Base-by-base conservation (phyloP, 164 flowering plant genomes). In the Akebia trifoliata region DNA sequence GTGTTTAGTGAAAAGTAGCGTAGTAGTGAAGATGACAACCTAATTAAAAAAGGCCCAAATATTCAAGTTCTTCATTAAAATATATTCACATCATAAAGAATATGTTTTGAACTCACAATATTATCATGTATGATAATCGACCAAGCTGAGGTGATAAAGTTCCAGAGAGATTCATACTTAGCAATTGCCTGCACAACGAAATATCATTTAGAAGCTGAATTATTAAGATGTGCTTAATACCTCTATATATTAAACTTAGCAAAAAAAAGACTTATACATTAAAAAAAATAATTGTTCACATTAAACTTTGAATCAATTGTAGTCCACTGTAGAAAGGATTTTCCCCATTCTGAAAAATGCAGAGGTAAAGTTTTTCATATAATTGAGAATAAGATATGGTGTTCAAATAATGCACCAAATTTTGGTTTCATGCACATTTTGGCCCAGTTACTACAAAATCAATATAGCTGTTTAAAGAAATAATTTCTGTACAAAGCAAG, bases 111-210 rank as follows among this genome's bases (percentile, higher is more conserved):
- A 71, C 99, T 80, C 67, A 93, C 99, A 93, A 54, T 66, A 83
- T 84, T 73, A 42, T 21, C 81, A 93, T n/a, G 55, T 70, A 22
- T 54, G 95, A 71, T 42, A 93, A 69, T 36, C 59, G 77, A 37
- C 89, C 96, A 72, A 90, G 76, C 58, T 73, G 78, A 10, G 96
- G 93, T 4, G 99, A 79, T 63, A 93, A 74, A 54, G 15, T 69
- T 71, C 99, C 97, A 0, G 87, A 79, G 10, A 93, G 81, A 69
- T 83, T 78, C 91, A 74, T 69, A 28, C 46, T 66, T 12, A 86
- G 56, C 22, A 88, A 63, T 43, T 62, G 82, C 59, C 95, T 87
- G 73, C 66, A 73, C 14, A 55, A 40, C 15, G 40, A 39, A 35
- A 20, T 8, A 15, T 28, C 30, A 21, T 8, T 14, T 9, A 17